phyloP scores from a whole-genome alignment of 2,329 filamentous ascomycete genomes.

The Diaporthe sp. region DNA sequence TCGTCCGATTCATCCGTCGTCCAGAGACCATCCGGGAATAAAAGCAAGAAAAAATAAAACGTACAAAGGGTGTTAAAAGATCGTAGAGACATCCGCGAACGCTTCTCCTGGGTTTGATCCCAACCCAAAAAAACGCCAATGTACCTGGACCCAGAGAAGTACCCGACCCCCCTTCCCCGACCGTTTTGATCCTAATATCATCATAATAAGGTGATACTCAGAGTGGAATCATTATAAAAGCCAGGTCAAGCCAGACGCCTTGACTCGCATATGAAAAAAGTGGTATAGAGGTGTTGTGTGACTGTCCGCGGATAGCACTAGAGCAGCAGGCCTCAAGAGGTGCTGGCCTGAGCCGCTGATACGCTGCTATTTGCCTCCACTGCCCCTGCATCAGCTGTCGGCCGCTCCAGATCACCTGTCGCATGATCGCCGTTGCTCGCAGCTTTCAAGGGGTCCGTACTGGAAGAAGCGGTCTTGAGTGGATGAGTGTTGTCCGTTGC shows the following conservation, averaged over 20 bases:
- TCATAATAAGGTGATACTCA: constrained; percentile 30
- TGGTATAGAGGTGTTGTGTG: constrained; percentile 19
- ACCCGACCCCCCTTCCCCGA: neutral
- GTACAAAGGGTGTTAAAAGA: constrained; percentile 36
- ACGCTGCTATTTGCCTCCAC: constrained; percentile 14
- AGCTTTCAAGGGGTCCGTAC: constrained; percentile 56
- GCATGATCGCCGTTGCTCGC: constrained; percentile 45
- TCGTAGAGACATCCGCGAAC: constrained; percentile 38
- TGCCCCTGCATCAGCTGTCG: neutral
- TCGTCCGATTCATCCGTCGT: constrained; percentile 34
- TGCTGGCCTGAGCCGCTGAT: neutral
- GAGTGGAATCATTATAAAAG: constrained; percentile 36
- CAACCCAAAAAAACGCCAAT: constrained; percentile 37
- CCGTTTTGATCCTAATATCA: constrained; percentile 38
- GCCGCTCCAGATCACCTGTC: neutral
- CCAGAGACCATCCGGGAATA: constrained; percentile 7
- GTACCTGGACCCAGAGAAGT: constrained; percentile 28
- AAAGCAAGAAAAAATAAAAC: constrained; percentile 28
- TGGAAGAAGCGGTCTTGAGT: constrained; percentile 56
- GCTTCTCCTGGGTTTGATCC: constrained; percentile 34
- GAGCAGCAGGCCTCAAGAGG: neutral
- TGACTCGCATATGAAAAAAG: constrained; percentile 22
- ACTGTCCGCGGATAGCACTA: neutral
- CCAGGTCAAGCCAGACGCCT: constrained; percentile 27
- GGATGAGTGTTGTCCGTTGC: constrained; percentile 52